These are phyloP conservation scores for Hypomontagnella submonticulosa DNA, from an alignment of 495 filamentous ascomycete genomes.

Conservation along the genomic window DNA sequence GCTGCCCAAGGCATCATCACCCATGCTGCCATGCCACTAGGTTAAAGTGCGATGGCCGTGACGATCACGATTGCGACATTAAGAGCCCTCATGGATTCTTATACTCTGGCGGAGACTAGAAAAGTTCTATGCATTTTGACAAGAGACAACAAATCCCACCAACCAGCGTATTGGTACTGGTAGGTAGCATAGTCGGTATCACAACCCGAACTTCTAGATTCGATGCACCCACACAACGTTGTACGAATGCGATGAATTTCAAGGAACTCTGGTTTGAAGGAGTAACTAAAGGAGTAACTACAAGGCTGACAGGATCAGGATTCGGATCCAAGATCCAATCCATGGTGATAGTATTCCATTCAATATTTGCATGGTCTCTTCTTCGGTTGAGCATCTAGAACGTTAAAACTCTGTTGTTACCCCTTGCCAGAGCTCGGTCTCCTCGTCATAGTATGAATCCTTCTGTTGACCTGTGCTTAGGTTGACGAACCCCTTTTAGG, in stretches of 20 bases:
- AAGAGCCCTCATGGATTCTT: too few relatives aligned
- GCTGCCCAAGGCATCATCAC: too few relatives aligned
- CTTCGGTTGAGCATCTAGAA: conserved; percentile 1
- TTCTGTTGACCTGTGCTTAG: too few relatives aligned
- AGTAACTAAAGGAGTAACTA: background rate
- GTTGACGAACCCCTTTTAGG: too few relatives aligned
- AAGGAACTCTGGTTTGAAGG: too few relatives aligned
- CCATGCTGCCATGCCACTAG: too few relatives aligned
- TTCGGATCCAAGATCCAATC: conserved; percentile 25
- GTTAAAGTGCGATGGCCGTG: too few relatives aligned
- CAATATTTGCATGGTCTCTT: conserved; percentile 11
- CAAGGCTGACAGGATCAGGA: conserved; percentile 9
- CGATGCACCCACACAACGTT: background rate
- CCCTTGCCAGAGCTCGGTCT: background rate
- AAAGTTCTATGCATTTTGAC: background rate
- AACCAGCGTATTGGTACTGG: conserved; percentile 18
- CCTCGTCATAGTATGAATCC: too few relatives aligned
- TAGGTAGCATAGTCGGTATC: conserved; percentile 5
- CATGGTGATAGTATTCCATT: conserved; percentile 18
- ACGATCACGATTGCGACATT: too few relatives aligned
- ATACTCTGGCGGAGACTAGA: background rate
- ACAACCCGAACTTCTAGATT: conserved; percentile 8
- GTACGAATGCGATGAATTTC: background rate
- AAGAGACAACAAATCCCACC: background rate
- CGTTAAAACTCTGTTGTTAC: background rate